A percentile compares a stretch with the other conserved stretches of the same genome.
Conservation (phyloP, 345 rosid species). For the Populus tremula region DNA sequence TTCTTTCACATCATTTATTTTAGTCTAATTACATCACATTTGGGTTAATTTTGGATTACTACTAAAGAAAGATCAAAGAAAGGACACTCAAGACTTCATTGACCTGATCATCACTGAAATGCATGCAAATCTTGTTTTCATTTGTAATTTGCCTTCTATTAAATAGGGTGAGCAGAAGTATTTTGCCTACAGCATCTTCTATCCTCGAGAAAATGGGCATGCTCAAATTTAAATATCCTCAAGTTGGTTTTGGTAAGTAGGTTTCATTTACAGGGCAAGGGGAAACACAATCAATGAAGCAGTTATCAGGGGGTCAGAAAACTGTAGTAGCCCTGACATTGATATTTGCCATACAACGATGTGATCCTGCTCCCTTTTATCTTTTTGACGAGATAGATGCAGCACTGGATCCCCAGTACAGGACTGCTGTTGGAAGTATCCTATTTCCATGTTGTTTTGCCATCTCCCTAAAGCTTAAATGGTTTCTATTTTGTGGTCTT, state of each 20-base stretch:
- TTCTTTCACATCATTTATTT: too few relatives aligned
- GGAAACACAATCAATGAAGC: conserved; percentile 94
- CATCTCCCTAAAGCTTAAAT: not conserved
- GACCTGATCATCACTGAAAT: not conserved
- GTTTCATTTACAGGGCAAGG: conserved; percentile 96
- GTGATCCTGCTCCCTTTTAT: conserved; percentile 97
- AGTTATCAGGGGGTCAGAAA: conserved; percentile 92
- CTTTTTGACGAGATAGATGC: conserved; percentile 97
- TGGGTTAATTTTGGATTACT: too few relatives aligned
- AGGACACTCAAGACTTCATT: too few relatives aligned
- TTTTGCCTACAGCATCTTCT: not conserved
- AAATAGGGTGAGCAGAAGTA: not conserved
- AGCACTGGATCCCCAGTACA: conserved; percentile 90
- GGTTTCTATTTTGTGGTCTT: not conserved
- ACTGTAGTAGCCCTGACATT: conserved; percentile 89
- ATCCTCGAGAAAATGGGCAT: not conserved
- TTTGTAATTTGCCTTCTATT: not conserved
- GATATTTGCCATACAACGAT: conserved; percentile 90
- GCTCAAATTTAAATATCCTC: not conserved
- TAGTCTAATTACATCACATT: too few relatives aligned
- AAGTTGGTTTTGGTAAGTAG: conserved; percentile 29
- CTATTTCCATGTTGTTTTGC: conserved; percentile 15
- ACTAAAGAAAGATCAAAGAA: too few relatives aligned
- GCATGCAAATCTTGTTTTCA: not conserved
- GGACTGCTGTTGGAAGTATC: conserved; percentile 96